These are phyloP conservation scores for Glycine soja DNA, from an alignment of 306 rosid species.

Conservation along the genomic window DNA sequence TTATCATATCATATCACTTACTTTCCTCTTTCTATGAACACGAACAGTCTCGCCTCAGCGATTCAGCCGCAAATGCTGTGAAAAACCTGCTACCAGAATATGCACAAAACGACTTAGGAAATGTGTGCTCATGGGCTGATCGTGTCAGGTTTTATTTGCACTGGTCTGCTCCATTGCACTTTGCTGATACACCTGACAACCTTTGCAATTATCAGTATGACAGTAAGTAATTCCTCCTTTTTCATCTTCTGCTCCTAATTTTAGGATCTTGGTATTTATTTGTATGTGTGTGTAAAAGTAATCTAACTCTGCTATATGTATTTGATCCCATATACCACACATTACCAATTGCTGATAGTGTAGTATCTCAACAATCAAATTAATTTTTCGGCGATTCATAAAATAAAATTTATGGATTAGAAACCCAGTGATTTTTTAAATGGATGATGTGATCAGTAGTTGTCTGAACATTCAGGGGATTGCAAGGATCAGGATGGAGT, in stretches of 20 bases:
- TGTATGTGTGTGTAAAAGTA: not conserved
- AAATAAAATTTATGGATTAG: not conserved
- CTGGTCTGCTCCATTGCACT: constrained; percentile 86
- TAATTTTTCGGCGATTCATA: not conserved
- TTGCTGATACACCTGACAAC: constrained; percentile 67
- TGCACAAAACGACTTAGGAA: constrained; percentile 63
- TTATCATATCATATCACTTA: not conserved
- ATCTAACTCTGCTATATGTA: not conserved
- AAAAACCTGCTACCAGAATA: constrained; percentile 64
- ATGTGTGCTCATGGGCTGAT: constrained; percentile 85
- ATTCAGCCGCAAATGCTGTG: constrained; percentile 72
- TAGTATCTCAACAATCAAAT: not conserved
- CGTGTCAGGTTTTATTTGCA: constrained; percentile 63
- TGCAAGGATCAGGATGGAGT: constrained; percentile 71
- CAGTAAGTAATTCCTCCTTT: constrained; percentile 54
- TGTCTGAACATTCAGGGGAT: constrained; percentile 64
- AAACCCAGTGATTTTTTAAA: not conserved
- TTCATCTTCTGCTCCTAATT: not conserved
- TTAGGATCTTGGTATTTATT: not conserved
- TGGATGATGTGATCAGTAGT: constrained; percentile 1
- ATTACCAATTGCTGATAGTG: not conserved
- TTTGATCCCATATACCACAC: not conserved
- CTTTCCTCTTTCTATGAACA: not conserved
- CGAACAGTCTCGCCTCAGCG: constrained; percentile 65
- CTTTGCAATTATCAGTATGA: constrained; percentile 66